A percentile compares a stretch with the other conserved stretches of the same genome.
phyloP scores from a whole-genome alignment of 495 filamentous ascomycete species.

The Penicillium fimorum region DNA sequence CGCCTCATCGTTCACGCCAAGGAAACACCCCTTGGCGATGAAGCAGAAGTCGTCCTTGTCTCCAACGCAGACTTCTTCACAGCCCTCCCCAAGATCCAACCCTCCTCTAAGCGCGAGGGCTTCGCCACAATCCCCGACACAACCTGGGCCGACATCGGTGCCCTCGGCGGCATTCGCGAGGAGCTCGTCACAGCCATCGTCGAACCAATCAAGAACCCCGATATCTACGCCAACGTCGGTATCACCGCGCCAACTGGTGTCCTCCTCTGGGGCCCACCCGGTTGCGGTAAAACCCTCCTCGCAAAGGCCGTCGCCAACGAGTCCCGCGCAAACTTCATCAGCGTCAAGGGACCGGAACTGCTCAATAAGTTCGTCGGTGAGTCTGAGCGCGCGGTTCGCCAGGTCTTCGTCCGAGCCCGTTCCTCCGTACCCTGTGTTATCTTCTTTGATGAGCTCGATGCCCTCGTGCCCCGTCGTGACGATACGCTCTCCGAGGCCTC shows the following conservation, averaged over 20 bases:
- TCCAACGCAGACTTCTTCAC: conserved; percentile 67
- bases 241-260: conserved; percentile 88
- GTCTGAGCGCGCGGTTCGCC: conserved; percentile 86
- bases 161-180: conserved; percentile 73
- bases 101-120: conserved; percentile 91
- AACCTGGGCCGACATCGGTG: conserved; percentile 91
- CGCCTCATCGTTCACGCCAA: conserved; percentile 55
- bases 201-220: conserved; percentile 83
- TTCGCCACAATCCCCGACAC: conserved; percentile 98
- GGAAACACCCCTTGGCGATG: conserved; percentile 46
- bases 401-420: conserved; percentile 87
- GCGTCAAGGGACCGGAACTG: conserved; percentile 91
- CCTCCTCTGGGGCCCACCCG: conserved; percentile 93
- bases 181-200: conserved; percentile 87
- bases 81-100: conserved; percentile 83
- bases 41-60: conserved; percentile 46
- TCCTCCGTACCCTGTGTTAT: conserved; percentile 88
- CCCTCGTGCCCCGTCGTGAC: conserved; percentile 81
- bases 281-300: conserved; percentile 94
- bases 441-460: conserved; percentile 97
- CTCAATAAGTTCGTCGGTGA: conserved; percentile 97
- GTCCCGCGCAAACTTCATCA: conserved; percentile 95
- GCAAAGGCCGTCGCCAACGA: conserved; percentile 97
- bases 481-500: conserved; percentile 78
- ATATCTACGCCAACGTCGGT: conserved; percentile 75